phyloP scores from a whole-genome alignment of 2,329 filamentous ascomycete species.

The Lizonia empirigonia region DNA sequence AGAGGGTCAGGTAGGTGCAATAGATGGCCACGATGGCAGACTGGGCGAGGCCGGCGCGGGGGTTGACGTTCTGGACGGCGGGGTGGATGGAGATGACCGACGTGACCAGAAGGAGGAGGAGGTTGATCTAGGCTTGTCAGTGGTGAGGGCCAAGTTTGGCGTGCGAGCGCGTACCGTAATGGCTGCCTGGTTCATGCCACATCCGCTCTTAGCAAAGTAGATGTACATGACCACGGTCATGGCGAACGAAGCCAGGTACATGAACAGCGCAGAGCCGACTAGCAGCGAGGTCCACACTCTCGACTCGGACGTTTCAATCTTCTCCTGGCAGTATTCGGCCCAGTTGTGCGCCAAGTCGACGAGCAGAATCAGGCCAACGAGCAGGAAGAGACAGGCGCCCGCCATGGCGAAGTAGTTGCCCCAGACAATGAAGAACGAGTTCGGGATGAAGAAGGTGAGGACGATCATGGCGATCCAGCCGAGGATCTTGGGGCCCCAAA shows the following conservation, averaged over 20 bases:
- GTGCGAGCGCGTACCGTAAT: conserved; percentile 67
- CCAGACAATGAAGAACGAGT: conserved; percentile 93
- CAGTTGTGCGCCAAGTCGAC: conserved; percentile 96
- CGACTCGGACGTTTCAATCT: conserved; percentile 90
- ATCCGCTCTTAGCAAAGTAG: conserved; percentile 83
- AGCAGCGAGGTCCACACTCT: conserved; percentile 82
- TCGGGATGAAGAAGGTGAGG: conserved; percentile 92
- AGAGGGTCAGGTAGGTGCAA: conserved; percentile 98
- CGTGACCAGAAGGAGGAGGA: conserved; percentile 79
- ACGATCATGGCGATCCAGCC: conserved; percentile 87
- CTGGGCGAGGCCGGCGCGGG: conserved; percentile 93
- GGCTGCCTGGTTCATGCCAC: conserved; percentile 94
- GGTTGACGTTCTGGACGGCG: conserved; percentile 85
- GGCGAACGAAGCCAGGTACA: conserved; percentile 88
- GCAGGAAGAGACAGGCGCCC: conserved; percentile 89
- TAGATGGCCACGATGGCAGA: conserved; percentile 97
- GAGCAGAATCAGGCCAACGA: conserved; percentile 87
- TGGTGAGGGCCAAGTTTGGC: not conserved
- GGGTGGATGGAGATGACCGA: conserved; percentile 89
- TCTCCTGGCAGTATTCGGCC: conserved; percentile 93
- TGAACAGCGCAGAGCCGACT: conserved; percentile 88
- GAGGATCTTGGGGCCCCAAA: conserved; percentile 95
- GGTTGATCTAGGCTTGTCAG: conserved; percentile 65
- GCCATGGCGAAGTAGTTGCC: conserved; percentile 91
- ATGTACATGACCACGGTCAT: conserved; percentile 98